phyloP scores from a whole-genome alignment of 2,329 filamentous ascomycete genomes.

The Dactylellina drechsleri region DNA sequence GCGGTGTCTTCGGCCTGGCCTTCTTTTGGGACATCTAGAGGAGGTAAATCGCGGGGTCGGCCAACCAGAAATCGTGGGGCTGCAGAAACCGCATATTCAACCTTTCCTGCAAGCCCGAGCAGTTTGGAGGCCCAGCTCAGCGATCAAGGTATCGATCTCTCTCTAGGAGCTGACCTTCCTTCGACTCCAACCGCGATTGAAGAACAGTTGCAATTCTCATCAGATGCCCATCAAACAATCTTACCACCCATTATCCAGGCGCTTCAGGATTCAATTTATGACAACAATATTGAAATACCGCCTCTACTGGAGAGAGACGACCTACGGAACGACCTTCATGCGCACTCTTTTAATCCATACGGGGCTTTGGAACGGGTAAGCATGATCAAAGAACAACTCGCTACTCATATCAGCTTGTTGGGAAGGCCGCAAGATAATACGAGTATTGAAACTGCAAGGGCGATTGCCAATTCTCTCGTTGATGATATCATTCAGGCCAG shows the following conservation, averaged over 20 bases:
- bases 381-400: conserved; percentile 45
- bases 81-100: conserved; percentile 62
- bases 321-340: conserved; percentile 21
- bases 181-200: conserved; percentile 45
- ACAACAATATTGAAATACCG: conserved; percentile 48
- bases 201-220: conserved; percentile 43
- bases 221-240: conserved; percentile 45
- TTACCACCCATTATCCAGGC: conserved; percentile 46
- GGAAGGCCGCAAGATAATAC: conserved; percentile 25
- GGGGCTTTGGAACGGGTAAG: conserved; percentile 22
- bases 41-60: conserved; percentile 77
- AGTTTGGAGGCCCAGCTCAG: conserved; percentile 42
- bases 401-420: conserved; percentile 27
- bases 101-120: conserved; percentile 72
- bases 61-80: conserved; percentile 65
- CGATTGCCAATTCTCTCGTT: conserved; percentile 39
- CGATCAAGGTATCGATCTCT: conserved; percentile 39
- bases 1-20: conserved; percentile 93
- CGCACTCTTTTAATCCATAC: conserved; percentile 36
- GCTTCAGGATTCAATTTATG: conserved; percentile 42
- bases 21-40: conserved; percentile 70
- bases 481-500: conserved; percentile 29
- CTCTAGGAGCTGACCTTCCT: conserved; percentile 29
- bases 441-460: conserved; percentile 21
- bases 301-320: conserved; percentile 41